Base-by-base conservation (phyloP, 2,329 filamentous ascomycete species). In the Arthrobotrys conoides region DNA sequence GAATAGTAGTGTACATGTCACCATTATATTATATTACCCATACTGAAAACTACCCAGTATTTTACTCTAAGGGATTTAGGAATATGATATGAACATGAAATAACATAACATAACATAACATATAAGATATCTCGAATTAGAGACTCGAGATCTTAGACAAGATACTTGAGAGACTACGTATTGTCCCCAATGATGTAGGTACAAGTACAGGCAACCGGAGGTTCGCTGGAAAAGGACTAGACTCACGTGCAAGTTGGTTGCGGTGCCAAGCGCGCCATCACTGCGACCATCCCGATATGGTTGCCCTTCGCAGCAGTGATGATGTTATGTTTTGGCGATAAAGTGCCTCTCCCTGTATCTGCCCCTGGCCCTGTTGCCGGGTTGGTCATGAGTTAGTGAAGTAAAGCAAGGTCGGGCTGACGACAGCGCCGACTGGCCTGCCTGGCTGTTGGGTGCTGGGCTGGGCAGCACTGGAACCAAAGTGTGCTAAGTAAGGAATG, bases 281-380 rank as follows among this genome's bases (percentile, higher is more conserved):
- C 48, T 22, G 24, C 12, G n/a, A 68, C 64, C 65, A 44, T 48
- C 65, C 57, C 48, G 57, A 76, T 65, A 10, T 24, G 72, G 72
- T 76, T 76, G 72, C 72, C 66, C 70, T 70, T 67, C 55, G 72
- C 72, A 76, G 72, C 72, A 27, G n/a, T 51, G 55, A 65, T 61
- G 55, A 53, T 75, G 64, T 68, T 61, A 59, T 73, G 65, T 67
- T 49, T 46, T 36, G 63, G 24, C 49, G 38, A 46, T 67, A 36
- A 38, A 51, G 30, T 36, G 61, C 41, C 48, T 65, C 16, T n/a
- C 30, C 30, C 41, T 16, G 38, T 66, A 14, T 24, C 41, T 53
- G 16, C 46, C 41, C 63, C 63, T 67, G 41, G 63, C 55, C 36
- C 18, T 20, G 33, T 44, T 44, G 44, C n/a, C 9, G 44, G 44